A percentile compares a stretch with the other conserved stretches of the same genome.
Conservation (phyloP, 2,329 filamentous ascomycete genomes). For the Botryotinia globosa region DNA sequence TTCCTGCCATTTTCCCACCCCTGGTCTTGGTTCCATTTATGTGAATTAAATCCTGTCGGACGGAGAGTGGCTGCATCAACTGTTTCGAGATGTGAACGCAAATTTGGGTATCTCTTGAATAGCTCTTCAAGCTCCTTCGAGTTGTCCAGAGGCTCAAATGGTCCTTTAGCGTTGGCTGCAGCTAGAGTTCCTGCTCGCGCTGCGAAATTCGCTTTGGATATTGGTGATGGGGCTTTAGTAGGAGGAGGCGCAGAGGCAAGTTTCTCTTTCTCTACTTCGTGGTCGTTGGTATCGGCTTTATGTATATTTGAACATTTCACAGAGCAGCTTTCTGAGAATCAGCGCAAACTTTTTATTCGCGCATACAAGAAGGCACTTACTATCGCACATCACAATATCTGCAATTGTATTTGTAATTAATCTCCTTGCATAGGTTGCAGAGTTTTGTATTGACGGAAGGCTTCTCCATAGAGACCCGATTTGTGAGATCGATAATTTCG, state of each 20-base stretch:
- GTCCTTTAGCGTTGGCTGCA: conserved; percentile 39
- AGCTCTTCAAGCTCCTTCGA: conserved; percentile 50
- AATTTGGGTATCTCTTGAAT: conserved; percentile 52
- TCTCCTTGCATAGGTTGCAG: conserved; percentile 54
- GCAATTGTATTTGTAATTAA: conserved; percentile 60
- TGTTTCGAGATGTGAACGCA: conserved; percentile 47
- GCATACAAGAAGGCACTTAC: conserved; percentile 44
- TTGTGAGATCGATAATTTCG: neutral
- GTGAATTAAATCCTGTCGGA: conserved; percentile 34
- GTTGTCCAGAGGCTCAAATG: conserved; percentile 52
- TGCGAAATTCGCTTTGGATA: neutral
- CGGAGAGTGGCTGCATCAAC: conserved; percentile 52
- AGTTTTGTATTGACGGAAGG: conserved; percentile 35
- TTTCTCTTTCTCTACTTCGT: conserved; percentile 8
- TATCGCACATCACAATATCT: conserved; percentile 56
- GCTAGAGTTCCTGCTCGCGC: conserved; percentile 30
- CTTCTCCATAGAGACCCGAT: neutral
- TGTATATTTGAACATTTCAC: conserved; percentile 55
- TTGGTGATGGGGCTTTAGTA: conserved; percentile 15
- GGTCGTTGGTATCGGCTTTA: conserved; percentile 38
- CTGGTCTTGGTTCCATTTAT: conserved; percentile 55
- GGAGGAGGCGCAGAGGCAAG: conserved; percentile 23
- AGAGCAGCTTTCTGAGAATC: conserved; percentile 49
- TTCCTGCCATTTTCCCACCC: conserved; percentile 56
- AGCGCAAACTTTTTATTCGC: neutral